Conservation (phyloP, 2,329 filamentous ascomycete genomes). For the Diaporthe ampelina region DNA sequence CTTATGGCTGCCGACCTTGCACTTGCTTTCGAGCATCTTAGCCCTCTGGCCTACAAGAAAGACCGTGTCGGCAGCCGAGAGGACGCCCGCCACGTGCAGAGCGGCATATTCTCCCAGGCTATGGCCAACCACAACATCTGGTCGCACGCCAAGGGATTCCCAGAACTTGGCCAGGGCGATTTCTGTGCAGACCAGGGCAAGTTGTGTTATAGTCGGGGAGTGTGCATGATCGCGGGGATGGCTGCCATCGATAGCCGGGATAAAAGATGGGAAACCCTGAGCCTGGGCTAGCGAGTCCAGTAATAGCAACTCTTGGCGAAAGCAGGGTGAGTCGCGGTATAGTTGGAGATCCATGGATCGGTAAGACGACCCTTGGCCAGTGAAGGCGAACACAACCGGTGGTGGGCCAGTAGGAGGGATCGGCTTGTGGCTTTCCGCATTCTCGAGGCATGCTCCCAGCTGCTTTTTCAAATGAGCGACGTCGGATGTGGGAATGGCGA, state of each 20-base stretch:
- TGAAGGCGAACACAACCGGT: constrained; percentile 50
- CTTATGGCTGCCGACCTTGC: too few species aligned
- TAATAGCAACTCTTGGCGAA: constrained; percentile 51
- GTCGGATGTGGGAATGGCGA: constrained; percentile 46
- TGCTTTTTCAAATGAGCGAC: constrained; percentile 43
- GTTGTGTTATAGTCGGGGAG: constrained; percentile 52
- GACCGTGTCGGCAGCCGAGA: constrained; percentile 72
- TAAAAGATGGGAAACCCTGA: constrained; percentile 55
- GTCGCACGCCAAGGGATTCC: constrained; percentile 60
- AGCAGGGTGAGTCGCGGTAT: constrained; percentile 48
- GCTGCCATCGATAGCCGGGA: constrained; percentile 59
- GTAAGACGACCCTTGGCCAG: constrained; percentile 58
- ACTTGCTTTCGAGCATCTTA: constrained; percentile 63
- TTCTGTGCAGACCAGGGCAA: constrained; percentile 51
- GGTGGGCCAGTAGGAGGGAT: constrained; percentile 34
- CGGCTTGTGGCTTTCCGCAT: constrained; percentile 44
- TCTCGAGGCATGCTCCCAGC: constrained; percentile 38
- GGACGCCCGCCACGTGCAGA: constrained; percentile 74
- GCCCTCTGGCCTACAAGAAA: constrained; percentile 74
- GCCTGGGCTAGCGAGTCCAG: constrained; percentile 50
- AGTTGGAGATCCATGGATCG: constrained; percentile 52
- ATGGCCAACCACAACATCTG: constrained; percentile 62
- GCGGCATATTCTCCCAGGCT: constrained; percentile 76
- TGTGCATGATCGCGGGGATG: constrained; percentile 37
- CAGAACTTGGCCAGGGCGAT: constrained; percentile 51